Base-by-base conservation (phyloP, 2,329 filamentous ascomycete species). In the Calonectria montana region DNA sequence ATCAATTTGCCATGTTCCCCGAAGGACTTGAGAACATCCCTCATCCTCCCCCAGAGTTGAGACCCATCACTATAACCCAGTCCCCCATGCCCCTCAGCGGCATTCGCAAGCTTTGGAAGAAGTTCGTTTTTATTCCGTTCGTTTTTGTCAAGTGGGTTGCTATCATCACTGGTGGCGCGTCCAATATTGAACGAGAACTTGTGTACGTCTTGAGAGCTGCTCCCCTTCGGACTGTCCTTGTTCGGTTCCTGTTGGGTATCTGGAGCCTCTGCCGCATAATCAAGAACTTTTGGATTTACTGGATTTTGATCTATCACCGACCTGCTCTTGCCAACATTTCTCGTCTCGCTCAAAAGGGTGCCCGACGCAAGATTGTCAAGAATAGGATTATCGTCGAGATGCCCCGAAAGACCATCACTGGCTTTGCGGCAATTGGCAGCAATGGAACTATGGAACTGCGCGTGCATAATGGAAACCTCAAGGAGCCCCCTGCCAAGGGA, bases 201-300 rank as follows among this genome's bases (percentile, higher is more conserved):
- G 61, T 65, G 1, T 73, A 73, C 18, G 65, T 70, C 15, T 62
- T 73, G 25, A 35, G 50, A 4, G 45, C 45, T 7, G 61, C 65
- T 13, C 69, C 65, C 3, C 35, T 71, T 1, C 55, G 62, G n/a
- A 31, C 41, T 2, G 45, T 69, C 8, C 29, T 71, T 18, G 48
- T 69, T 21, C 62, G 65, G 53, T 5, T 72, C 13, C 25, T 71
- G 2, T 35, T 73, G 29, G 13, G 43, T 18, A 25, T 73, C 4
- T 73, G 71, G 71, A 73, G 68, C 2, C 25, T 41, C 2, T 73
- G 71, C 35, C 66, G 71, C 29, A 35, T 43, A 5, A 55, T 69
- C 13, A 73, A 73, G 65, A 73, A 73, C 47, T 69, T 68, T 21
- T 73, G 71, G 71, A 70, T 73, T 47, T 73, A 71, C 55, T 73